phyloP scores from a whole-genome alignment of 495 filamentous ascomycete genomes.

The Xylaria longipes region DNA sequence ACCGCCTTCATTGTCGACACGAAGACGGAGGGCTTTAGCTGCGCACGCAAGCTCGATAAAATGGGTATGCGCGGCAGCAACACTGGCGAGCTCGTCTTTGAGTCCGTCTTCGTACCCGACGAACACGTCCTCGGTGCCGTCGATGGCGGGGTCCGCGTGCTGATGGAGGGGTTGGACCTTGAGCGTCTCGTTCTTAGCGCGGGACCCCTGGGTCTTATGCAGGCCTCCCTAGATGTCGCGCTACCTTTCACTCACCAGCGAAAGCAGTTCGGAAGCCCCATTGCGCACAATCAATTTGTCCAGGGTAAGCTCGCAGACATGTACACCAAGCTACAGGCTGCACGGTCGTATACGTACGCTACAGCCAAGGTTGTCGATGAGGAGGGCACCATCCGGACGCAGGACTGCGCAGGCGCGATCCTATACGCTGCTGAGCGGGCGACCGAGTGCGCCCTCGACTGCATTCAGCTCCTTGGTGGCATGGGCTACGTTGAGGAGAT shows the following conservation, averaged over 20 bases:
- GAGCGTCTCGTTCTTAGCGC: conserved; percentile 92
- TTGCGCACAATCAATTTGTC: conserved; percentile 91
- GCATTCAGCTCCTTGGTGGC: conserved; percentile 92
- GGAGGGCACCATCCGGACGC: conserved; percentile 71
- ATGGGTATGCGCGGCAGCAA: conserved; percentile 97
- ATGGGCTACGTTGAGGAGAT: conserved; percentile 98
- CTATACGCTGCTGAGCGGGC: conserved; percentile 93
- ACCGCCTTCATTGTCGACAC: conserved; percentile 92
- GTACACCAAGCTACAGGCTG: conserved; percentile 90
- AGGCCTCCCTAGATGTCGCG: conserved; percentile 83
- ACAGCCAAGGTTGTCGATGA: conserved; percentile 80
- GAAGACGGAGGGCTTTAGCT: conserved; percentile 76
- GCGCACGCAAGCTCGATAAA: conserved; percentile 93
- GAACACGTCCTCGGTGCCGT: conserved; percentile 81
- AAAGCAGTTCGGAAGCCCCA: conserved; percentile 85
- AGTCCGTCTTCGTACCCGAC: conserved; percentile 86
- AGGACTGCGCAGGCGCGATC: conserved; percentile 95
- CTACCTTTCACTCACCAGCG: conserved; percentile 90
- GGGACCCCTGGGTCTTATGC: conserved; percentile 94
- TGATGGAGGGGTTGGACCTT: conserved; percentile 96
- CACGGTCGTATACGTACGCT: conserved; percentile 77
- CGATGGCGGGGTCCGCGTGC: conserved; percentile 82
- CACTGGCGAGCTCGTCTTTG: conserved; percentile 93
- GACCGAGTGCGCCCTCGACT: conserved; percentile 86
- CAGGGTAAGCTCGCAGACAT: conserved; percentile 96